Base-by-base conservation (phyloP, 2,329 filamentous ascomycete species). In the Trichoderma pleuroti region DNA sequence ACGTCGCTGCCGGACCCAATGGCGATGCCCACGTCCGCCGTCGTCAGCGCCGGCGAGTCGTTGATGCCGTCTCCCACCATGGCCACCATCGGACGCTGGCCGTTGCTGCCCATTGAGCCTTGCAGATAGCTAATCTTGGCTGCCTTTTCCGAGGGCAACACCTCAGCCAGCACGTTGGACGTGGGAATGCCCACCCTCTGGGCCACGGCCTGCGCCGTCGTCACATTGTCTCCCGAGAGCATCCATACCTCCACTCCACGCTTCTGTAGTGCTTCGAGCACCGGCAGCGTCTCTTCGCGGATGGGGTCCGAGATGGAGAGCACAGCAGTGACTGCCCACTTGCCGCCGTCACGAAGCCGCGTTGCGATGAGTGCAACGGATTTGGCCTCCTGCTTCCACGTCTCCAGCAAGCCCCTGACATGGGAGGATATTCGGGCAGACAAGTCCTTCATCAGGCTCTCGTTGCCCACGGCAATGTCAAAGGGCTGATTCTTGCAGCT, bases 31-130 rank as follows among this genome's bases (percentile, higher is more conserved):
- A 97, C 90, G 77, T 97, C 93, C 18, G 93, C 92, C 24, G 88
- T 89, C 6, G 91, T 88, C 42, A 97, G 87, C 8, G 93, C 93
- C 0, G 93, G 93, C 0, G 92, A 90, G 82, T 97, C 93, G 80
- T 97, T 97, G 82, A 96, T 93, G 74, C 93, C 93, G 78, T 97
- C 93, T 70, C 93, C 93, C 6, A 96, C 91, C 88, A 97, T 97
- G 75, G 92, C 93, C 6, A 97, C 87, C 65, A 81, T 84, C 10
- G 85, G 84, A 5, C 86, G 84, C 8, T 79, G 79, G 21, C 62
- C 70, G 12, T 70, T 71, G 74, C 81, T 80, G 72, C 84, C 82
- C 36, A 86, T 78, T 3, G 84, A 86, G 26, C 82, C 80, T 78
- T 92, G 89, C 3, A 92, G 84, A 73, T 88, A 85, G 60, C 85